A percentile compares a stretch with the other conserved stretches of the same genome.
Evolutionary conservation across 345 rosid species (phyloP).

Genomic region (Corymbia maculata): DNA sequence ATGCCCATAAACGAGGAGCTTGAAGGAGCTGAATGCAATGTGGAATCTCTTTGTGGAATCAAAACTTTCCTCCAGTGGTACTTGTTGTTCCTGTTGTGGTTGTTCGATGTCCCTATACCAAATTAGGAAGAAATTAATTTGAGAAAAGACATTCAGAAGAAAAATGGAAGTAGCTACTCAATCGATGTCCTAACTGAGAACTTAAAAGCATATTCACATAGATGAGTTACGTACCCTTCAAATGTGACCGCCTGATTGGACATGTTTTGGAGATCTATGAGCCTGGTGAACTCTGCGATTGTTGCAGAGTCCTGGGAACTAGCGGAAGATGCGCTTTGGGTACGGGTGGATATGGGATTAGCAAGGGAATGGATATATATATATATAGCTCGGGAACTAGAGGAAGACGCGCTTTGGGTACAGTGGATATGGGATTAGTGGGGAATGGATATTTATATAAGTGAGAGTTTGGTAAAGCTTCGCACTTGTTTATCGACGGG

Average conservation of each 20-base stretch:
- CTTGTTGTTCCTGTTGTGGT: rapidly evolving
- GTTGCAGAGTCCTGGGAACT: no score
- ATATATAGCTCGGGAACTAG: no score
- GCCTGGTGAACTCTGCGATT: rapidly evolving
- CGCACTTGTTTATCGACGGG: no score
- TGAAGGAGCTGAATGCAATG: rapidly evolving
- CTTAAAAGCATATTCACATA: neutral
- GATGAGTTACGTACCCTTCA: rapidly evolving
- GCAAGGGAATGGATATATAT: no score
- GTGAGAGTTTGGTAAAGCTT: no score
- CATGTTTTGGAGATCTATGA: neutral
- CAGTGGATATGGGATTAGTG: no score
- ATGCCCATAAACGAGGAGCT: rapidly evolving
- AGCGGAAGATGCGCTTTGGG: no score
- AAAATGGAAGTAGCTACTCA: no score
- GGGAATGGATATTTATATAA: no score
- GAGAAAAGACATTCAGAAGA: neutral
- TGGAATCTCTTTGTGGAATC: neutral
- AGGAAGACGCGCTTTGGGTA: no score
- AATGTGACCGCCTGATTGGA: rapidly evolving
- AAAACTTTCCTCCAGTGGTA: neutral
- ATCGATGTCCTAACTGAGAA: rapidly evolving
- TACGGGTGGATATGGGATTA: no score
- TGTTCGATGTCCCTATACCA: neutral
- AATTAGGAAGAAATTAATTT: rapidly evolving